phyloP scores from a whole-genome alignment of 2,329 filamentous ascomycete species.

The Dissoconium aciculare region DNA sequence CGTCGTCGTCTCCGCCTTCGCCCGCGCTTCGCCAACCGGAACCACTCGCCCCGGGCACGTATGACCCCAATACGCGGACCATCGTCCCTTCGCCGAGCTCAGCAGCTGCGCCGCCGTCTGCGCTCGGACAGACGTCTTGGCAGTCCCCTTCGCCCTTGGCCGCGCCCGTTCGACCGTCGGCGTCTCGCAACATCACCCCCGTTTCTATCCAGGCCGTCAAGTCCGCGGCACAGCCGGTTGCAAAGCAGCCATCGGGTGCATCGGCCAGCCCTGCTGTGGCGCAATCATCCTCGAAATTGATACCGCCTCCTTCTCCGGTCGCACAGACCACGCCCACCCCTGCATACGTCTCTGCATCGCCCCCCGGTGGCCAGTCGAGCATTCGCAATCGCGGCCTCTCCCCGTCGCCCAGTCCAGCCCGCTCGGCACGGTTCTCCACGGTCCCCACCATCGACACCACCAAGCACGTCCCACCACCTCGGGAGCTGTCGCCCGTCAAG shows the following conservation, averaged over 20 bases:
- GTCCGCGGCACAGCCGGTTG: not conserved
- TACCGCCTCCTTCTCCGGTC: not conserved
- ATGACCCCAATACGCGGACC: constrained; percentile 19
- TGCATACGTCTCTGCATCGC: not conserved
- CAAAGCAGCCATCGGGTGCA: not conserved
- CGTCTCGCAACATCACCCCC: not conserved
- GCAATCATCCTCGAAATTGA: no score
- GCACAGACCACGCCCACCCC: not conserved
- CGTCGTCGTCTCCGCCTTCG: constrained; percentile 4
- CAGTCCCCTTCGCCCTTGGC: not conserved
- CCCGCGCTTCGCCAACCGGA: constrained; percentile 5
- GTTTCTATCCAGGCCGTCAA: constrained; percentile 5
- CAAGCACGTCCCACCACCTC: constrained; percentile 52
- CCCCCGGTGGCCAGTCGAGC: not conserved
- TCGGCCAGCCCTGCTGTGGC: not conserved
- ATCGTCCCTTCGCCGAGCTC: constrained; percentile 13
- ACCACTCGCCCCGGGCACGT: constrained; percentile 13
- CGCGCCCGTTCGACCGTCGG: not conserved
- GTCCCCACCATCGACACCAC: constrained; percentile 41
- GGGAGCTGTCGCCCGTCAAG: constrained; percentile 62
- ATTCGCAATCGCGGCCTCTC: constrained; percentile 14
- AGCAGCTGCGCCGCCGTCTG: constrained; percentile 1
- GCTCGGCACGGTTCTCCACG: constrained; percentile 52
- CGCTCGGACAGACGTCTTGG: no score
- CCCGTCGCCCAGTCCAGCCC: constrained; percentile 43